These are phyloP conservation scores for Nissolia schottii DNA, from an alignment of 306 rosid species.

Conservation along the genomic window DNA sequence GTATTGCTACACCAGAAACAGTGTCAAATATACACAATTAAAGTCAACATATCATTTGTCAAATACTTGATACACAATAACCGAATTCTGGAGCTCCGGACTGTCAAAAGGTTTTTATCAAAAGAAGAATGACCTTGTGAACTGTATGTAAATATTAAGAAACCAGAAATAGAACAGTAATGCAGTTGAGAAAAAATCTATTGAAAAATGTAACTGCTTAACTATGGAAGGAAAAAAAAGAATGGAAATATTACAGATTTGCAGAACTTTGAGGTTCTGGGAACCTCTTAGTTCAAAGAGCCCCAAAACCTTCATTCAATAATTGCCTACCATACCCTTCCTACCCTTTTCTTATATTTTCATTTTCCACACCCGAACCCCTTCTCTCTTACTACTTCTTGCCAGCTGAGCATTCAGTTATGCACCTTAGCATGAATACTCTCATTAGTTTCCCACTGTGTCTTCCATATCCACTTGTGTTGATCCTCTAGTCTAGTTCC, in stretches of 20 bases:
- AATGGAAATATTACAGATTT: neutral
- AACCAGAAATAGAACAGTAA: neutral
- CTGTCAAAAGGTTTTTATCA: neutral
- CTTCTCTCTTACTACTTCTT: neutral
- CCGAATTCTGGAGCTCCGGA: neutral
- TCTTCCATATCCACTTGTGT: neutral
- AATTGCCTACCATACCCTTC: neutral
- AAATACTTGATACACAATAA: slow-evolving; percentile 1
- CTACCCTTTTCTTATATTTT: neutral
- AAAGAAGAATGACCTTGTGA: neutral
- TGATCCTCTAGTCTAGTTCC: neutral
- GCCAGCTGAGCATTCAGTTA: no score
- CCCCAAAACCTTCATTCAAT: neutral
- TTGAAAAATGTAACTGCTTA: neutral
- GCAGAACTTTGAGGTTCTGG: neutral
- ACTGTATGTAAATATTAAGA: neutral
- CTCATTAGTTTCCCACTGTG: neutral
- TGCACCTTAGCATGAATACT: neutral
- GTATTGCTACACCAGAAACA: slow-evolving; percentile 61
- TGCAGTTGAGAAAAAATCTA: neutral
- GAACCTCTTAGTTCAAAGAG: neutral
- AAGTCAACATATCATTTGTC: slow-evolving; percentile 16
- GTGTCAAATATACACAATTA: neutral
- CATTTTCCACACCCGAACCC: neutral
- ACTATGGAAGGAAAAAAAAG: neutral